Evolutionary conservation across 352 stramenopile genomes (phyloP).

Genomic region (Phytophthora agathidicida): DNA sequence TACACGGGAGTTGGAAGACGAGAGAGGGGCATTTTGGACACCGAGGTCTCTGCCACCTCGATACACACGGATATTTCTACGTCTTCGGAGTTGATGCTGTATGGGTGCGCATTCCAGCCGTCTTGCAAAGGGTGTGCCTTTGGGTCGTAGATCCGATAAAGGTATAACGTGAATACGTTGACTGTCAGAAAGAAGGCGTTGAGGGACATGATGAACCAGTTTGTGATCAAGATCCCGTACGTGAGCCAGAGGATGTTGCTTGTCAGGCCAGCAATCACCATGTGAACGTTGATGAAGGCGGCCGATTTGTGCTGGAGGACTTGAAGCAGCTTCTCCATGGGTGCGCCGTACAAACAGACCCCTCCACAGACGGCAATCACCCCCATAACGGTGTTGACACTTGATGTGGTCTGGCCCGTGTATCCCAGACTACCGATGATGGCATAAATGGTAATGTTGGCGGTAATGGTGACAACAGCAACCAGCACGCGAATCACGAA

Average conservation of each 20-base stretch:
- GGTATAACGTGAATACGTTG: constrained; percentile 20
- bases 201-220: constrained; percentile 28
- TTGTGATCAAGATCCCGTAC: constrained; percentile 37
- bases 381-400: constrained; percentile 30
- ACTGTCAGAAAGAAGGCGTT: constrained; percentile 27
- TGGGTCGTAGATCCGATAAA: constrained; percentile 29
- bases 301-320: constrained; percentile 48
- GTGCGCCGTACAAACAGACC: constrained; percentile 38
- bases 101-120: neutral
- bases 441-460: constrained; percentile 39
- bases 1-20: neutral
- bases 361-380: constrained; percentile 27
- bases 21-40: neutral
- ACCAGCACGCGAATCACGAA: constrained; percentile 26
- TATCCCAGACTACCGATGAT: constrained; percentile 32
- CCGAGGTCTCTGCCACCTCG: neutral
- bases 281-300: constrained; percentile 43
- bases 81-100: neutral
- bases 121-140: constrained; percentile 8
- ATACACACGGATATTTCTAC: constrained; percentile 1
- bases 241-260: constrained; percentile 55
- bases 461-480: constrained; percentile 10
- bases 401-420: constrained; percentile 31
- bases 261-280: constrained; percentile 45
- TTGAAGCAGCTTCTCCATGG: constrained; percentile 46